These are phyloP conservation scores for Tolypocladium tropicale DNA, from an alignment of 2,329 filamentous ascomycete genomes.

Conservation along the genomic window DNA sequence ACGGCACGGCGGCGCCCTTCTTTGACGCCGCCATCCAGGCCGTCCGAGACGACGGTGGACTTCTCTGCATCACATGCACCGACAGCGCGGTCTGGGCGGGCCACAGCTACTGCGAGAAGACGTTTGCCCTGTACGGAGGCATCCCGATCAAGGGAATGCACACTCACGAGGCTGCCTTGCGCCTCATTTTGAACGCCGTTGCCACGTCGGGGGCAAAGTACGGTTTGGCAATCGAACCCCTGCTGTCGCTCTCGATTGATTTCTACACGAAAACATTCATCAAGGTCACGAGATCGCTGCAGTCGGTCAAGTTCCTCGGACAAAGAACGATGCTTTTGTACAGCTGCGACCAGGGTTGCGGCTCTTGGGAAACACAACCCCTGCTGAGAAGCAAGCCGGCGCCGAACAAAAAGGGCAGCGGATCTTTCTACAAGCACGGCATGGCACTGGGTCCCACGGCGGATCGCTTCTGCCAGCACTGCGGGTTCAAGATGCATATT, in stretches of 20 bases:
- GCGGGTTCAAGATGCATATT: conserved; percentile 75
- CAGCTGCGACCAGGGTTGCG: conserved; percentile 82
- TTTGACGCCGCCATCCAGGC: conserved; percentile 84
- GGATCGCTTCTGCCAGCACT: conserved; percentile 65
- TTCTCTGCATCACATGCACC: conserved; percentile 92
- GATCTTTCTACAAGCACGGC: conserved; percentile 66
- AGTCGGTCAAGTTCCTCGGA: conserved; percentile 80
- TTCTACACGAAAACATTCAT: conserved; percentile 92
- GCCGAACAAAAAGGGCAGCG: conserved; percentile 59
- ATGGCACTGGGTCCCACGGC: conserved; percentile 62
- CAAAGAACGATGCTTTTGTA: conserved; percentile 91
- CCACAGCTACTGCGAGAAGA: conserved; percentile 87
- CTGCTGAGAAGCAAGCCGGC: conserved; percentile 59
- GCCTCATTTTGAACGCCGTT: conserved; percentile 75
- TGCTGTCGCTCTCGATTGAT: conserved; percentile 89
- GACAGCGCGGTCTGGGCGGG: conserved; percentile 94
- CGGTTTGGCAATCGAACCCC: conserved; percentile 78
- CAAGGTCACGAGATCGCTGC: conserved; percentile 66
- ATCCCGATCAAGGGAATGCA: conserved; percentile 74
- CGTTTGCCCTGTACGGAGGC: conserved; percentile 88
- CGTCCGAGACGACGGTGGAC: conserved; percentile 71
- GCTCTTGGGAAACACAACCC: conserved; percentile 79
- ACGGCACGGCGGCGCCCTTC: conserved; percentile 87
- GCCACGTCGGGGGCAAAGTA: conserved; percentile 75
- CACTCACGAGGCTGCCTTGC: conserved; percentile 81